Evolutionary conservation across 805 yeast species (phyloP), one percentile per base, ranked within the genome.

Genomic region (Candida chilensis): DNA sequence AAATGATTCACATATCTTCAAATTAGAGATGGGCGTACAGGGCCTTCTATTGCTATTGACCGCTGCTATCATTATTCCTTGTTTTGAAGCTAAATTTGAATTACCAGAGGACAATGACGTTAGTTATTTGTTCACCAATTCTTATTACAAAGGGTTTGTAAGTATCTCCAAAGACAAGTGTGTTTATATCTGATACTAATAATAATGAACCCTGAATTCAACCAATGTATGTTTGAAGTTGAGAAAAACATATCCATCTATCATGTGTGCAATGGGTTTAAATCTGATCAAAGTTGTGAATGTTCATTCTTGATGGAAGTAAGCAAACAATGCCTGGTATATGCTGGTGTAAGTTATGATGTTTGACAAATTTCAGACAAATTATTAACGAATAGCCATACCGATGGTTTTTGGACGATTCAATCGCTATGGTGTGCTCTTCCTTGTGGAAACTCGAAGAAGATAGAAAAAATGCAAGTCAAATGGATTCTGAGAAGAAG

Each of bases 301-400:
- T 22, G 25, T n/a, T 22, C 25, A n/a, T 22, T 22, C 12, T 22
- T 22, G 25, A 22, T 7, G 25, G 15, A 8, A 22, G 25, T 22
- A 6, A 15, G 13, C 13, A 7, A 22, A 22, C 14, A 22, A 5
- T 22, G 25, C 13, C 7, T 7, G 6, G 13, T 7, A n/a, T n/a
- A 22, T 12, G 25, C 11, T 22, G 11, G 15, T 7, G 6, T 15
- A 22, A 22, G 13, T n/a, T 12, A n/a, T n/a, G 13, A 8, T 22
- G 13, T 22, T 22, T 19, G 8, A 19, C 6, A n/a, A n/a, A 22
- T 22, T 22, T 22, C 14, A 22, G 13, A n/a, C 8, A 19, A 19
- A 19, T 19, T 8, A 19, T 15, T 22, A 11, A 22, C 25, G 11
- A 6, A n/a, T 12, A 22, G 6, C 21, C 10, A 9, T 22, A 8